Evolutionary conservation across 306 rosid species (phyloP), one percentile per base, ranked within the genome.

Genomic region (Oxytropis ochrocephala): DNA sequence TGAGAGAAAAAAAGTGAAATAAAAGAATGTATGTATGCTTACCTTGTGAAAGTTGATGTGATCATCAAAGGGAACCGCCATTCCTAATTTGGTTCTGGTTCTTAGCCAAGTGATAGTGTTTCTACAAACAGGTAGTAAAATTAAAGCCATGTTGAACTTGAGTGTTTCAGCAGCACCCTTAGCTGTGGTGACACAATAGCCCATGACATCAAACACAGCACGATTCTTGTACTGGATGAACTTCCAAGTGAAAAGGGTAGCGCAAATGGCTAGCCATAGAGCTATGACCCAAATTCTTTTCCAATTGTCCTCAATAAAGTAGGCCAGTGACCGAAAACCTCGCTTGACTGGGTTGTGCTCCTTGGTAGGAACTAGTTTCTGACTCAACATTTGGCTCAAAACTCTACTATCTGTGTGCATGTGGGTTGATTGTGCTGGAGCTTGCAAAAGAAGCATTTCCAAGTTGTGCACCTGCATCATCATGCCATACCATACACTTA

Each of bases 91-190:
- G 85, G 97, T 88, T 54, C 58, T 82, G 80, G 78, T 90, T 11
- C 97, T 74, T 0, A 93, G 96, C 94, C 91, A 90, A 65, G 97
- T 93, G 29, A 93, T 88, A 18, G 98, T 84, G 69, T 93, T 90
- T 57, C 97, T 77, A 49, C 98, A 94, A 0, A 94, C 96, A 4
- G 98, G 97, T 3, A 90, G 63, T 2, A 94, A 83, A 73, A 94
- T 88, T 3, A 94, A 50, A 42, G 97, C 96, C 97, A 87, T 90
- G 73, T 90, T 90, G 84, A 94, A 90, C 70, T 94, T 94, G 8
- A 88, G 85, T 0, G 97, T 94, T 78, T 94, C 97, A 5, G 97
- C 97, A 1, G 84, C 97, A 29, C 97, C 98, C 42, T 94, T 88
- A 1, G 97, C 96, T 0, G 86, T 65, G 5, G 87, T 79, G 35